phyloP scores from a whole-genome alignment of 2,329 filamentous ascomycete genomes.

The Clonostachys rhizophaga region DNA sequence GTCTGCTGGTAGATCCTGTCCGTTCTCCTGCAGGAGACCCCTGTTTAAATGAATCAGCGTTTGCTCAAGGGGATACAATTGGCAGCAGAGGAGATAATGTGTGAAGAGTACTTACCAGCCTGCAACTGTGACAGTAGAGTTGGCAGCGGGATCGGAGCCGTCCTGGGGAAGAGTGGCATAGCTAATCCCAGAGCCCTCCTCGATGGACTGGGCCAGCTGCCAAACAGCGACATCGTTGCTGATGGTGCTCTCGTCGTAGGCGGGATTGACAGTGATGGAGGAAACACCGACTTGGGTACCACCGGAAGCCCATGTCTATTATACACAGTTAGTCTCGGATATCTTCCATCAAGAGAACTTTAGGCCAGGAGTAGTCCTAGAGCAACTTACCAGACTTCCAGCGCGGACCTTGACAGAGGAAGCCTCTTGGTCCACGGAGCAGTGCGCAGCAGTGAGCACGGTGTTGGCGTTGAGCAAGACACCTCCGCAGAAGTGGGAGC shows the following conservation, averaged over 20 bases:
- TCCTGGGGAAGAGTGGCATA: constrained; percentile 2
- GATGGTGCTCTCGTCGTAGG: constrained; percentile 7
- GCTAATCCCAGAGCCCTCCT: constrained; percentile 1
- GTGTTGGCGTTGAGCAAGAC: constrained; percentile 19
- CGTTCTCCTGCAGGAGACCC: constrained; percentile 4
- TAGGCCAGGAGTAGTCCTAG: constrained; percentile 5
- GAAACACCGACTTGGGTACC: constrained; percentile 15
- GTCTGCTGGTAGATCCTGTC: constrained; percentile 6
- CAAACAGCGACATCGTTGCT: constrained; percentile 21
- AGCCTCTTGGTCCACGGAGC: constrained; percentile 9
- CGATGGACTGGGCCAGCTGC: constrained; percentile 15
- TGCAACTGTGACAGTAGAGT: background rate
- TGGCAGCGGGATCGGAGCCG: constrained; percentile 2
- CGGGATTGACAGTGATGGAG: constrained; percentile 13
- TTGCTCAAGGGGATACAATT: too few relatives aligned
- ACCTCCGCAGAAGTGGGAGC: constrained; percentile 20
- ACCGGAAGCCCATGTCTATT: constrained; percentile 7
- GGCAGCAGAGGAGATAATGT: too few relatives aligned
- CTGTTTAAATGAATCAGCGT: too few relatives aligned
- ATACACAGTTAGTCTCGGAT: background rate
- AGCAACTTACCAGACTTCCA: constrained; percentile 11
- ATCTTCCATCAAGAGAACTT: constrained; percentile 1
- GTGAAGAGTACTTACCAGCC: constrained; percentile 9
- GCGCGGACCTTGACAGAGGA: constrained; percentile 15
- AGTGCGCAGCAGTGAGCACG: constrained; percentile 23